phyloP scores from a whole-genome alignment of 2,329 filamentous ascomycete species.

The Xylogone sp. region DNA sequence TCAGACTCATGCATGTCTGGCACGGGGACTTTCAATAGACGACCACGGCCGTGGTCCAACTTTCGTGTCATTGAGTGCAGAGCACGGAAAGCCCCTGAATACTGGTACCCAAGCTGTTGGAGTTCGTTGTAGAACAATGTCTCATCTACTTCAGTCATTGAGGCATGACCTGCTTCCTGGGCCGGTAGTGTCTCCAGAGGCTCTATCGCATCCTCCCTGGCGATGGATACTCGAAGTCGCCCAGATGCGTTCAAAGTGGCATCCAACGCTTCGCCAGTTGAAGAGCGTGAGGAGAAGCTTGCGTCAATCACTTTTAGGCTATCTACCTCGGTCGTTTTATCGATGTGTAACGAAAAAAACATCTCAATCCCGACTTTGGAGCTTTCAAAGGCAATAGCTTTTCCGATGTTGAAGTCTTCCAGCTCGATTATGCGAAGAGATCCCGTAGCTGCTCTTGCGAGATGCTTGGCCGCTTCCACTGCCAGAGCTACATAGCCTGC shows the following conservation, averaged over 20 bases:
- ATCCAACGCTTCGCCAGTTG: too few relatives aligned
- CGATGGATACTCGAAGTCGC: too few relatives aligned
- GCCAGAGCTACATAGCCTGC: slow-evolving; percentile 46
- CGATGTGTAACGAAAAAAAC: background rate
- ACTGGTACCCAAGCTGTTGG: slow-evolving; percentile 3
- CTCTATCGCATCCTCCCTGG: too few relatives aligned
- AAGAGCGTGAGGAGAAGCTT: too few relatives aligned
- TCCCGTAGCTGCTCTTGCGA: too few relatives aligned
- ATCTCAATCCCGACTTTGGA: slow-evolving; percentile 6
- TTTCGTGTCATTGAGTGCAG: slow-evolving; percentile 4
- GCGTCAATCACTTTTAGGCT: too few relatives aligned
- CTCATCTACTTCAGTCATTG: background rate
- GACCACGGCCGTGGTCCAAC: too few relatives aligned
- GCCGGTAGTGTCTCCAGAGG: too few relatives aligned
- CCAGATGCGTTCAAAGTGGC: too few relatives aligned
- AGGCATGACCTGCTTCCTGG: background rate
- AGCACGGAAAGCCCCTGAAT: slow-evolving; percentile 3
- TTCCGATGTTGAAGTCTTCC: slow-evolving; percentile 6
- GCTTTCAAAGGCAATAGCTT: slow-evolving; percentile 8
- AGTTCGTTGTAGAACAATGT: slow-evolving; percentile 1
- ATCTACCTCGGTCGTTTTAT: background rate
- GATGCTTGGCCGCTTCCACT: slow-evolving; percentile 34
- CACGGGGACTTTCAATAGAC: too few relatives aligned
- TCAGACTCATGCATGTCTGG: too few relatives aligned
- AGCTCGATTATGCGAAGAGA: slow-evolving; percentile 7